Base-by-base conservation (phyloP, 2,329 filamentous ascomycete genomes). In the Pseudofabraea citricarpa region DNA sequence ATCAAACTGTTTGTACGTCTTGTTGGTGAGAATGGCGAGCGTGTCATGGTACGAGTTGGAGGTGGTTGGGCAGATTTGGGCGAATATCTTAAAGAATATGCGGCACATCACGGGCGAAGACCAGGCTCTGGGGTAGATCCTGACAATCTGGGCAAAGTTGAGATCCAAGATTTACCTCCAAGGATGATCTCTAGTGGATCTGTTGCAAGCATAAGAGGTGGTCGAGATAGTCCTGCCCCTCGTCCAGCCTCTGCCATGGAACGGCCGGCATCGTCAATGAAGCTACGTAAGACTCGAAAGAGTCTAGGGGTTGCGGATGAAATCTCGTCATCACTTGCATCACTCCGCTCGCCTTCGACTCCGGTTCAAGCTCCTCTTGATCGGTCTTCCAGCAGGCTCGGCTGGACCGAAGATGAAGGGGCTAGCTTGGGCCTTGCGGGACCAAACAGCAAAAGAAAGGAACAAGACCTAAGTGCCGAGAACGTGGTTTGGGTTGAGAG, bases 61-160 rank as follows among this genome's bases (percentile, higher is more conserved):
- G 93, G 93, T 46, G 93, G 93, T n/a, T 98, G 93, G 93, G 90
- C 90, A 12, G 93, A 98, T 64, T 72, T 98, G 16, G 91, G 87
- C 27, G 93, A 97, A 64, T 98, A 96, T 59, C 74, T 98, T 32
- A 85, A 90, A 55, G 89, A 95, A 63, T 98, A 96, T 57, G 90
- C 90, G 6, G 81, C 83, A 46, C 93, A 98, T 60, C 93, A 98
- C 61, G 87, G 87, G 33, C 83, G 87, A n/a, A 81, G 79, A 32
- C 77, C 77, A 19, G 45, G 41, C 26, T 45, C 37, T 9, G 31
- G 18, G n/a, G 46, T 40, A 63, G 68, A 46, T 65, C 65, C 42
- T 58, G 60, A 22, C 9, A 71, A 73, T 38, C 35, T 37, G 15
- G 68, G 73, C 44, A 77, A 74, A 57, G 72, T 84, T 7, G 79